Evolutionary conservation across 2,329 filamentous ascomycete species (phyloP), one percentile per base, ranked within the genome.

Genomic region (Diplocarpon mali): DNA sequence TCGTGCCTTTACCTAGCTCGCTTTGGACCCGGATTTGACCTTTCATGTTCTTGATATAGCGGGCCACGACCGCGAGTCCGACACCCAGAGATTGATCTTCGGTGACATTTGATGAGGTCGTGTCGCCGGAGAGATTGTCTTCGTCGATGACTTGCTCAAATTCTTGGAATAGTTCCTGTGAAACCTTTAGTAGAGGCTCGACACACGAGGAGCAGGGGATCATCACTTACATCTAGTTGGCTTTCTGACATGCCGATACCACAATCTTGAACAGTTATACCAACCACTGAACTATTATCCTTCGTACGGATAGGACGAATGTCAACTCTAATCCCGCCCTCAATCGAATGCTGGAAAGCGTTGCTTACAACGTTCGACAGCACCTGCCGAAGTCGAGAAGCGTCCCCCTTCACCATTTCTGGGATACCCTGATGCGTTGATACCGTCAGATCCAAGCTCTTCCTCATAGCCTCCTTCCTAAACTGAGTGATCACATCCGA

Each of bases 291-390:
- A 15, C 70, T 72, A 5, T 63, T 63, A 1, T 74, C 70, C 3
- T 68, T 61, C 0, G 73, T 59, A 12, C 78, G 70, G 0, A 71
- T 68, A 3, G 82, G 69, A 57, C 80, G 84, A 17, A 80, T 69
- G 47, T 92, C 84, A 0, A 94, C 72, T 27, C 68, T 78, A 15
- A 95, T 75, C 8, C 69, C 72, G 0, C 88, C 88, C 27, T 68
- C 56, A 0, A 65, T 65, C 0, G 88, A 94, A 56, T 90, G 76
- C 53, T 92, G 80, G 16, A 95, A 76, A 0, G 88, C 88, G 57
- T 95, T 95, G 9, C 86, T 84, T 1, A 80, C 83, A 17, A 95
- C 67, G 49, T 95, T 95, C 2, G 82, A 80, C 15, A 94, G 77
- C 0, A 80, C 84, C 58, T 94, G 87, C 7, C 87, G 75, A 15